A percentile compares a stretch with the other conserved stretches of the same genome.
These are phyloP conservation scores for Fusarium brevicatenulatum DNA, from an alignment of 2,329 filamentous ascomycete species.

Conservation along the genomic window DNA sequence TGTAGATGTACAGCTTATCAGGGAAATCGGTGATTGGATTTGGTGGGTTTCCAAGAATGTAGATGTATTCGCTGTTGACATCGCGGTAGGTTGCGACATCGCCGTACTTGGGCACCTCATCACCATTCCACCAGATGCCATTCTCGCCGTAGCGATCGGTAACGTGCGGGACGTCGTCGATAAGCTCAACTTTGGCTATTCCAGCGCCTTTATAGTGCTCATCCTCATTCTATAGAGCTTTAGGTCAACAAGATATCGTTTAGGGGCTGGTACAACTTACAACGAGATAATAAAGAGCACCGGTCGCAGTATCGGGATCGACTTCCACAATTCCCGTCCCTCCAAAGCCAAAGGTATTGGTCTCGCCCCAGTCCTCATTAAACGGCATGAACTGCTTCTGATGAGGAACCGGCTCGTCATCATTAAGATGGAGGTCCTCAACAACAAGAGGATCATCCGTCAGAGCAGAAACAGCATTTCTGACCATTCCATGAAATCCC, in stretches of 20 bases:
- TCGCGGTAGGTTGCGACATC: constrained; percentile 52
- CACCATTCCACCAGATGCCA: constrained; percentile 52
- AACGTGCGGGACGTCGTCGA: constrained; percentile 49
- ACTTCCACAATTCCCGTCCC: constrained; percentile 54
- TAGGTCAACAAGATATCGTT: accelerated
- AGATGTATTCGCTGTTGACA: constrained; percentile 51
- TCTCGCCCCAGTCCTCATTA: constrained; percentile 51
- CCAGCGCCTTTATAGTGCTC: constrained; percentile 51
- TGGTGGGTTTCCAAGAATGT: constrained; percentile 52
- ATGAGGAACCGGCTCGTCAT: constrained; percentile 43
- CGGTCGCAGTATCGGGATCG: constrained; percentile 41
- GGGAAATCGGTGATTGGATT: constrained; percentile 43
- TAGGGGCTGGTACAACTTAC: constrained; percentile 32
- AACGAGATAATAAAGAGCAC: constrained; percentile 51
- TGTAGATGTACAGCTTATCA: constrained; percentile 47
- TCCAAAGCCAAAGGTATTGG: constrained; percentile 49
- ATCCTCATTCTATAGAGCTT: constrained; percentile 42
- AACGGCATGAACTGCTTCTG: constrained; percentile 52
- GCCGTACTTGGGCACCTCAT: constrained; percentile 48
- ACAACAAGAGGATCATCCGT: constrained; percentile 51
- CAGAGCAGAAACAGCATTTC: constrained; percentile 50
- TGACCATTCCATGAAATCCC: constrained; percentile 54
- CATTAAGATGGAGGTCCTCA: constrained; percentile 50
- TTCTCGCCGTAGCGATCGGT: constrained; percentile 44
- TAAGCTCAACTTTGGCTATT: constrained; percentile 49